Conservation (phyloP, 108 stramenopile species). For the Cyclotella baltica region DNA sequence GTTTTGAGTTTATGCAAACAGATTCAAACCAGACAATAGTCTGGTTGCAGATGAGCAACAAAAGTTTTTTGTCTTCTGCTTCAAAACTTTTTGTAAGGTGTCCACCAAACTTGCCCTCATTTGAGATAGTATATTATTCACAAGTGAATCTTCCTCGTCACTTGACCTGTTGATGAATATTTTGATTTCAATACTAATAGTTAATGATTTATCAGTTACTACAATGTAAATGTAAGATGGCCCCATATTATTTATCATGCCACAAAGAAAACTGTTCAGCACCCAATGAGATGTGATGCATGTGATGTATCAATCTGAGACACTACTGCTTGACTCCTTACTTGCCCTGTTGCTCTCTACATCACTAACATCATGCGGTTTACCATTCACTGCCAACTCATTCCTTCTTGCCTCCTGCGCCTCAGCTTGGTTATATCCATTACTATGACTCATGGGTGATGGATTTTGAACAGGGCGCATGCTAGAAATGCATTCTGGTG, state of each 20-base stretch:
- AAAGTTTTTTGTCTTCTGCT: too few species aligned
- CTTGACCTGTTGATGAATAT: neutral
- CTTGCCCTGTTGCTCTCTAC: neutral
- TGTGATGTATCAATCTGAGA: too few species aligned
- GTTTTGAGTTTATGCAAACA: too few species aligned
- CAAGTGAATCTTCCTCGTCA: too few species aligned
- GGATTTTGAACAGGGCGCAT: slow-evolving; percentile 61
- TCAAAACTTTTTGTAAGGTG: too few species aligned
- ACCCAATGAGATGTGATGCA: neutral
- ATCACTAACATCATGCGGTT: neutral
- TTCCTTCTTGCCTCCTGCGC: neutral
- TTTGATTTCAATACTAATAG: neutral
- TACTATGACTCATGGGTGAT: neutral
- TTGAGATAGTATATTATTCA: too few species aligned
- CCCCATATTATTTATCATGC: too few species aligned
- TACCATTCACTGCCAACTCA: neutral
- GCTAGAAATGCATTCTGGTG: slow-evolving; percentile 88
- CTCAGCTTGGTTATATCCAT: neutral
- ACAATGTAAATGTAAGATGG: too few species aligned
- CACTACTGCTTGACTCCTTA: neutral
- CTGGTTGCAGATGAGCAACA: too few species aligned
- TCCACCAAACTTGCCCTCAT: too few species aligned
- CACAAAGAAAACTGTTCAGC: neutral
- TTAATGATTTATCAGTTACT: neutral
- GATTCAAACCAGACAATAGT: too few species aligned